Percentiles rank a stretch among this genome's conserved stretches.
phyloP scores from a whole-genome alignment of 768 basidiomycete species.

The Tephrocybe sp. region DNA sequence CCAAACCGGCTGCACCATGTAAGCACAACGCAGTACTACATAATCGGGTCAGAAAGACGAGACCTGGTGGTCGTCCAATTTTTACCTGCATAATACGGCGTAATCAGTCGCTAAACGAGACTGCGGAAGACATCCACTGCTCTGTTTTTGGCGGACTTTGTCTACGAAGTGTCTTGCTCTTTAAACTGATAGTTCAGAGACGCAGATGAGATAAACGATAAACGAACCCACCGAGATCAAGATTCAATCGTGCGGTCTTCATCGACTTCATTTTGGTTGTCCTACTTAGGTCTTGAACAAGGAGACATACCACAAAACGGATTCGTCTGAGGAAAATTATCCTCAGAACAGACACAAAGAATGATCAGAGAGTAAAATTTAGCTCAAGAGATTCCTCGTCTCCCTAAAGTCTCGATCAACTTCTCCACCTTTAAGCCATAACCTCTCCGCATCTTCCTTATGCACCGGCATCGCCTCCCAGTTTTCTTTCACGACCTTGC shows the following conservation, averaged over 20 bases:
- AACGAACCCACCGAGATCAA: constrained; percentile 59
- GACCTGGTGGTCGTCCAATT: too few species aligned
- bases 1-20: constrained; percentile 64
- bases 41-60: neutral
- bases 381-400: constrained; percentile 84
- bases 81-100: constrained; percentile 82
- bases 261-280: constrained; percentile 49
- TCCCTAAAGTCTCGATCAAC: constrained; percentile 89
- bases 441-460: constrained; percentile 51
- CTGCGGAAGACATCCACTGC: constrained; percentile 76
- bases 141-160: constrained; percentile 45
- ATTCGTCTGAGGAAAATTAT: constrained; percentile 33
- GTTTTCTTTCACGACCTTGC: constrained; percentile 58
- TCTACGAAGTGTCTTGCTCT: constrained; percentile 60
- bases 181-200: neutral
- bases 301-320: constrained; percentile 76
- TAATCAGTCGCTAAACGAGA: constrained; percentile 86
- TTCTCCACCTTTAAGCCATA: constrained; percentile 87
- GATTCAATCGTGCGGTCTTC: constrained; percentile 72
- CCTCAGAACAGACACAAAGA: neutral
- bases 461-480: constrained; percentile 54
- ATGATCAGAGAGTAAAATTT: too few species aligned
- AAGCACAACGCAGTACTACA: constrained; percentile 74
- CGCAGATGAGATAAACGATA: neutral
- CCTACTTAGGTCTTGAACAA: constrained; percentile 35